Evolutionary conservation across 306 rosid species (phyloP), one percentile per base, ranked within the genome.

Genomic region (Arachis stenosperma): DNA sequence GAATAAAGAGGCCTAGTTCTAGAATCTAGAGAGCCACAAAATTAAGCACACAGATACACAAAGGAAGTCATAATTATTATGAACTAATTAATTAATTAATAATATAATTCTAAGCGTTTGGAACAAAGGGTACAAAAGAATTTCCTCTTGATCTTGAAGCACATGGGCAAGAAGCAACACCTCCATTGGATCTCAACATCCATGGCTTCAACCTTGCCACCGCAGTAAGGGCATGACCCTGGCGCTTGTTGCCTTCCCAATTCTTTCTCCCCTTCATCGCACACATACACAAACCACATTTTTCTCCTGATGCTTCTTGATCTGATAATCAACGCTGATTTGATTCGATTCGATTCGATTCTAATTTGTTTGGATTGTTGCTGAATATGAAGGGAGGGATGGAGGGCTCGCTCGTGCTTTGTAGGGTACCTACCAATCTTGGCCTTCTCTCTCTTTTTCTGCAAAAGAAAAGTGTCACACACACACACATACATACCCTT

Each of bases 191-290:
- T 78, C 78, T 91, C 92, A 7, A 91, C 92, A 74, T 93, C 98
- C 76, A 82, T 67, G 50, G 92, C 97, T 70, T 89, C 83, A 37
- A 93, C 98, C 59, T 93, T 91, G 13, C 96, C 96, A 2, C 71
- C 78, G 63, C 98, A 93, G 70, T 81, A 60, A 60, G 98, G 98
- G 68, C 97, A 93, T 0, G 87, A 82, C 39, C 98, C 98, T 0
- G 92, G 86, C 0, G 94, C 98, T 67, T 75, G 63, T 77, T 88
- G 96, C 61, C 90, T 74, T 0, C 96, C 94, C 9, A 93, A 29
- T 75, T 93, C 98, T 68, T 55, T 86, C 87, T 90, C 83, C 63
- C 88, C 87, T 58, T 81, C 98, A 1, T 91, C 88, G 44, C 85
- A 88, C 9, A 93, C 83, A 10, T 54, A 86, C 9, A 78, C 65